Evolutionary conservation across 345 rosid species (phyloP).

Genomic region (Excoecaria cochinchinensis): DNA sequence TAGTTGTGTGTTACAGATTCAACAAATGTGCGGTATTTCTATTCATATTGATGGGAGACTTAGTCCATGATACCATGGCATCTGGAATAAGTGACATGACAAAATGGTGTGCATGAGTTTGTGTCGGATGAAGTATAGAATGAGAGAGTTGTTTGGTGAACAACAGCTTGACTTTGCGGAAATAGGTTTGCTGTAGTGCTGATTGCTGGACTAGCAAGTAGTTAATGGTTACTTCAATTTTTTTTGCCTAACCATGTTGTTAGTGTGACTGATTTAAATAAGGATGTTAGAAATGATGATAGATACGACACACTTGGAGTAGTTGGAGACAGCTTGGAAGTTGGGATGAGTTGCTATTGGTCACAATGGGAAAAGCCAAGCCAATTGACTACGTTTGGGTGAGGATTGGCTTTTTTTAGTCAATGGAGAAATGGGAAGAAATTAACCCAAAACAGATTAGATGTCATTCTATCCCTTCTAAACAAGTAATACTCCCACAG

Average conservation of each 20-base stretch:
- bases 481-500: background rate
- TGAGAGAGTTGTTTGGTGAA: background rate
- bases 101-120: background rate
- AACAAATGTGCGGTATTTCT: background rate
- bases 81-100: background rate
- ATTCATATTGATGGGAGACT: background rate
- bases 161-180: background rate
- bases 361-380: background rate
- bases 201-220: background rate
- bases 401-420: background rate
- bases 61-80: background rate
- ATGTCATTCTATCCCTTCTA: background rate
- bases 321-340: background rate
- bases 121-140: background rate
- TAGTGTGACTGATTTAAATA: background rate
- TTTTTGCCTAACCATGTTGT: background rate
- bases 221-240: too few species aligned
- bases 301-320: background rate
- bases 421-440: conserved; percentile 1
- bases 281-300: background rate
- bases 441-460: background rate
- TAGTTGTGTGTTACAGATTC: background rate
- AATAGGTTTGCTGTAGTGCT: background rate
- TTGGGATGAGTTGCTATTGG: background rate
- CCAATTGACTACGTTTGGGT: background rate